A percentile compares a stretch with the other conserved stretches of the same genome.
Evolutionary conservation across 768 basidiomycete species (phyloP).

Genomic region (Pisolithus microcarpus): DNA sequence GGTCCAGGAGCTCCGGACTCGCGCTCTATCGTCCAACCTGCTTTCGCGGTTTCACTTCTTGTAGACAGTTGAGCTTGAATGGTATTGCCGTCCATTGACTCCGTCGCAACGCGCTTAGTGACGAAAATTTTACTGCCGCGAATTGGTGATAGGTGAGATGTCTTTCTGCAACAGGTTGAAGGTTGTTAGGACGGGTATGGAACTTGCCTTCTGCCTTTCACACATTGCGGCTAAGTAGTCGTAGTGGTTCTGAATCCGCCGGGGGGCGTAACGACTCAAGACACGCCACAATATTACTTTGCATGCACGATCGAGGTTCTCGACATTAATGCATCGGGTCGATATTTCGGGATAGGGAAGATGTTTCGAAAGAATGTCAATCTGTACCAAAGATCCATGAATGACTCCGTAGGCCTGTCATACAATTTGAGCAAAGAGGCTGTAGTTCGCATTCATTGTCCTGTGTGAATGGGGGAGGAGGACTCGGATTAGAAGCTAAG

Average conservation of each 20-base stretch:
- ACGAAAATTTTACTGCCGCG: not conserved
- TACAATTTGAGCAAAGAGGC: not conserved
- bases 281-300: not conserved
- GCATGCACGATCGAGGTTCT: not conserved
- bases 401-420: not conserved
- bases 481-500: conserved; percentile 8
- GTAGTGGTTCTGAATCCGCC: not conserved
- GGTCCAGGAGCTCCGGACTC: not conserved
- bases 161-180: not conserved
- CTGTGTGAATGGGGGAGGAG: conserved; percentile 9
- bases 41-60: not conserved
- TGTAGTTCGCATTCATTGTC: conserved; percentile 15
- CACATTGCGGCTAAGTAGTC: not conserved
- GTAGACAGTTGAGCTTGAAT: conserved; percentile 1
- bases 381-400: not conserved
- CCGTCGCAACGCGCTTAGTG: not conserved
- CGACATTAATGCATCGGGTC: not conserved
- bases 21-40: not conserved
- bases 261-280: not conserved
- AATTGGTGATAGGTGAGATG: not conserved
- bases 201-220: not conserved
- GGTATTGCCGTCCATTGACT: conserved; percentile 1
- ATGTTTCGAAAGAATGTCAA: not conserved
- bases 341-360: not conserved
- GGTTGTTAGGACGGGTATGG: not conserved